Percentiles rank a stretch among this genome's conserved stretches.
These are phyloP conservation scores for Irpex sp. DNA, from an alignment of 1,284 basidiomycete species.

Conservation along the genomic window DNA sequence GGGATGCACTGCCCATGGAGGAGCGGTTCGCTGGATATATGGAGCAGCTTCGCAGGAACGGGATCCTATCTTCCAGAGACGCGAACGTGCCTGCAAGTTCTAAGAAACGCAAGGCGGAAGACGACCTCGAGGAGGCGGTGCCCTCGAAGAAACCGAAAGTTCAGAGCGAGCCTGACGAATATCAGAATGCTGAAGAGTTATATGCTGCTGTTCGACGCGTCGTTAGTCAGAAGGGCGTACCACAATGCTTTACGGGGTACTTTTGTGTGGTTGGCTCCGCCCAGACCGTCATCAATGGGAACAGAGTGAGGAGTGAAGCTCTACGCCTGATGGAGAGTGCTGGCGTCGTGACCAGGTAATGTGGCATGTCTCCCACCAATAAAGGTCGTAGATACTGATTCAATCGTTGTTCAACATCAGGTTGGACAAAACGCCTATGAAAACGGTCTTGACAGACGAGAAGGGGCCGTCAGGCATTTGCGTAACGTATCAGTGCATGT, in stretches of 20 bases:
- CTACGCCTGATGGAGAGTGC: neutral
- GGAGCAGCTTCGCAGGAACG: neutral
- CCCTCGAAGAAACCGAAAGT: neutral
- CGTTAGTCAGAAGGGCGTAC: neutral
- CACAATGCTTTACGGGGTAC: neutral
- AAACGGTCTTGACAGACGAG: neutral
- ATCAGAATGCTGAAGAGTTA: neutral
- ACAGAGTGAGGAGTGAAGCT: neutral
- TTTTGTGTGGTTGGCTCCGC: neutral
- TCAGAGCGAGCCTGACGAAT: neutral
- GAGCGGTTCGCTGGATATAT: neutral
- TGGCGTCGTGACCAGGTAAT: neutral
- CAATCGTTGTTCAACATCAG: neutral
- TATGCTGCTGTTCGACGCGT: neutral
- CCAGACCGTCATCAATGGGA: neutral
- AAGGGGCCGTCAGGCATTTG: neutral
- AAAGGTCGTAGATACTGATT: neutral
- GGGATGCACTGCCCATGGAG: neutral
- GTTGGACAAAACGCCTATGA: neutral
- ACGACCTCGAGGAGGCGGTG: neutral
- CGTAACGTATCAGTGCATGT: neutral
- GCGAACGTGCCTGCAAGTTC: neutral
- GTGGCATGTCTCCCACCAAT: neutral
- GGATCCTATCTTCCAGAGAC: neutral
- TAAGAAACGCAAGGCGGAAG: neutral